Evolutionary conservation across 1,139 yeast species (phyloP).

Genomic region (Saccharomyces hybrid): DNA sequence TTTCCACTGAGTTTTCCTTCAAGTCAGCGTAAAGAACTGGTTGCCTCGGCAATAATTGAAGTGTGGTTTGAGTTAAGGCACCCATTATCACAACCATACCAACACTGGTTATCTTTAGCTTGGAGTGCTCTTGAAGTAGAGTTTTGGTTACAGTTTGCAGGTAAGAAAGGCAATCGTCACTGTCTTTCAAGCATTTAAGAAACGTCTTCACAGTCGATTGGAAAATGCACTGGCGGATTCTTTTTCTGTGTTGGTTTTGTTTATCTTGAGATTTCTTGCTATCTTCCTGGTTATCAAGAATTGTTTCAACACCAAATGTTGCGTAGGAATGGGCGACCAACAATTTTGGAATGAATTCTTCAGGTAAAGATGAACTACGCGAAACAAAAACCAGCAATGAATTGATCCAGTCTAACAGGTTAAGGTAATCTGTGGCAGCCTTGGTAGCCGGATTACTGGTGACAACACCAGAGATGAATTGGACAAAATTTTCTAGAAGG

Average conservation of each 20-base stretch:
- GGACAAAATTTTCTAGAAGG: slow-evolving; percentile 35
- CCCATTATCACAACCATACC: slow-evolving; percentile 36
- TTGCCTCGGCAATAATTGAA: slow-evolving; percentile 36
- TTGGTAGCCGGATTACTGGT: slow-evolving; percentile 21
- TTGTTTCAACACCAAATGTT: slow-evolving; percentile 20
- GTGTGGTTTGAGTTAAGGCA: slow-evolving; percentile 35
- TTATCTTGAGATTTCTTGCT: slow-evolving; percentile 16
- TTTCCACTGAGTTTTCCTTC: slow-evolving; percentile 20
- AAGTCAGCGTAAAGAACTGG: slow-evolving; percentile 37
- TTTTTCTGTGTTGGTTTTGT: slow-evolving; percentile 39
- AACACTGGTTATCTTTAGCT: slow-evolving; percentile 24
- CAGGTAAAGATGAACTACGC: slow-evolving; percentile 10
- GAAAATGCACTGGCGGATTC: slow-evolving; percentile 42
- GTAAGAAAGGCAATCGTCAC: slow-evolving; percentile 6
- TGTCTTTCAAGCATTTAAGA: slow-evolving; percentile 15
- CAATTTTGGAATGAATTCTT: slow-evolving; percentile 12
- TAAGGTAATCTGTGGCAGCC: slow-evolving; percentile 27
- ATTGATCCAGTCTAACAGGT: slow-evolving; percentile 28
- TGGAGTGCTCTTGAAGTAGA: slow-evolving; percentile 12
- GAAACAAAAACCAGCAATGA: slow-evolving; percentile 16
- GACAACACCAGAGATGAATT: slow-evolving; percentile 35
- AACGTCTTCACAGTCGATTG: slow-evolving; percentile 33
- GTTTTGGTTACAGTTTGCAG: slow-evolving; percentile 9
- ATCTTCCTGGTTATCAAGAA: slow-evolving; percentile 23
- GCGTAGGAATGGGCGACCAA: slow-evolving; percentile 20